Base-by-base conservation (phyloP, 169 alveolate species). In the Plasmodium vivax region DNA sequence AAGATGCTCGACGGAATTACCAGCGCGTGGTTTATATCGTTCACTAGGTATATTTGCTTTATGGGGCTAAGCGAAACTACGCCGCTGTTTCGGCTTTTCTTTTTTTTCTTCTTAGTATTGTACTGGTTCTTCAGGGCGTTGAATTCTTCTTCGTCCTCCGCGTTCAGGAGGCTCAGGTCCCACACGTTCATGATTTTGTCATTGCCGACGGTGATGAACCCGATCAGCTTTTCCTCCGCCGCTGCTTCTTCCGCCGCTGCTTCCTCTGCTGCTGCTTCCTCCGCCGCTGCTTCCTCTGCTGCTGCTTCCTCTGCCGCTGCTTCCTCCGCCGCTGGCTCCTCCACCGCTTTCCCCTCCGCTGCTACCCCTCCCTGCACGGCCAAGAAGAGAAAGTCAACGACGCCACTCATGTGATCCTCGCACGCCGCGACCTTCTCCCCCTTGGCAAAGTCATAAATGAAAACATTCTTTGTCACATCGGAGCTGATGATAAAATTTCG, bases 161-260 rank as follows among this genome's bases (percentile, higher is more conserved):
- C 51, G 27, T 91, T 91, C 56, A 91, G 45, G 0, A 82, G 51
- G 30, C 74, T 82, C 19, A 91, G 43, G 71, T 82, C 62, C 95
- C 95, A 91, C 3, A 91, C 38, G 82, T 91, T 91, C 87, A 91
- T 82, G 36, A 91, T 91, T 91, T 91, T 91, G 62, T 91, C 95
- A 72, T 91, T 91, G 19, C 95, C 95, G 0, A 91, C 58, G 23
- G 85, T 91, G 16, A 91, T 79, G 36, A 91, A 82, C 14, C 95
- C 95, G 16, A 91, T 91, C 32, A 91, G 32, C 56, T 72, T 81
- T 19, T 85, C 93, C 54, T 85, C 93, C 43, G 41, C 73, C 0
- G 47, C 88, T 6, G 1, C 82, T 19, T 16, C 83, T n/a, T 87
- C 82, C 75, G 3, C n/a, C 36, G 34, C 38, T 51, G 45, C 82